Conservation (phyloP, 495 filamentous ascomycete genomes). For the Aspergillus sclerotioniger region DNA sequence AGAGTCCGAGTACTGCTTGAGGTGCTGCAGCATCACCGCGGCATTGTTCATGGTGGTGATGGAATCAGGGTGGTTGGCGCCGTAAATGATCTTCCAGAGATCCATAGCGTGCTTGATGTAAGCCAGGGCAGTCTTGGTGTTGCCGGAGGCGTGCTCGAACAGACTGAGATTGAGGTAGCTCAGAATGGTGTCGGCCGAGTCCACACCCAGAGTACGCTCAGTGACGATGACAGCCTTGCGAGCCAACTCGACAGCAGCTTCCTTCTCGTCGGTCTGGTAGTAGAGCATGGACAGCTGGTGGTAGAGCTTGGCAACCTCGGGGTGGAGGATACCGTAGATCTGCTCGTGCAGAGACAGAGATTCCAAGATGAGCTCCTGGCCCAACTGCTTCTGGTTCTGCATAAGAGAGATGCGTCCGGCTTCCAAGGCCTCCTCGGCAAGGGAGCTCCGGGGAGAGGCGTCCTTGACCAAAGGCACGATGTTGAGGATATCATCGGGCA, state of each 20-base stretch:
- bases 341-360: constrained; percentile 96
- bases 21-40: constrained; percentile 94
- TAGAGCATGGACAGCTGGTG: constrained; percentile 92
- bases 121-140: constrained; percentile 76
- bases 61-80: constrained; percentile 88
- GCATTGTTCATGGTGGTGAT: constrained; percentile 99
- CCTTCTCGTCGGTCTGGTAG: constrained; percentile 94
- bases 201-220: constrained; percentile 90
- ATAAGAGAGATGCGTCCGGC: constrained; percentile 91
- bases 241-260: constrained; percentile 88
- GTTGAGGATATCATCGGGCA: constrained; percentile 82
- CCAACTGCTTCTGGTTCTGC: constrained; percentile 92
- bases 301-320: constrained; percentile 94
- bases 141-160: constrained; percentile 89
- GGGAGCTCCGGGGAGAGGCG: constrained; percentile 77
- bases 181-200: constrained; percentile 89
- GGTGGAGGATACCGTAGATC: constrained; percentile 96
- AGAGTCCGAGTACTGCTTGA: constrained; percentile 89
- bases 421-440: constrained; percentile 95
- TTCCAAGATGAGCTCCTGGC: constrained; percentile 92
- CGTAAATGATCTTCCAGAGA: constrained; percentile 96
- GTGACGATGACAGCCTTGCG: constrained; percentile 95
- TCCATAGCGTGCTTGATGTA: constrained; percentile 93
- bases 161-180: constrained; percentile 93
- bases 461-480: constrained; percentile 93